Base-by-base conservation (phyloP, 805 yeast genomes). In the Cyberlindnera mrakii region DNA sequence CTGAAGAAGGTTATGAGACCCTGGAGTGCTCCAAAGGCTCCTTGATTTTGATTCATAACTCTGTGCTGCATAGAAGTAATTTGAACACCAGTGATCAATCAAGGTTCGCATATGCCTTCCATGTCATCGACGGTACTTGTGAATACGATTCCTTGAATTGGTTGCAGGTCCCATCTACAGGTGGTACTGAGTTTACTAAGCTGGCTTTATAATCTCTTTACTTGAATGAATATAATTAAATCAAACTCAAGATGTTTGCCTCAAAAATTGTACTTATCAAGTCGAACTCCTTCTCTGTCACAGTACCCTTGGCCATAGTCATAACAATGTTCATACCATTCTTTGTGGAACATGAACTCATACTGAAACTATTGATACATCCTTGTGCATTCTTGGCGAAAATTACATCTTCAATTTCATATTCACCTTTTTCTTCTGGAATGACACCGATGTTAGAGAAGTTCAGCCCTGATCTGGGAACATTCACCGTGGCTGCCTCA, bases 41-140 rank as follows among this genome's bases (percentile, higher is more conserved):
- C 1, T 64, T 85, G 52, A 78, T 85, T 1, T 65, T 85, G 49
- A 85, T 85, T 40, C 81, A 85, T 57, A 82, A 84, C 50, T 68
- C 80, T 0, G 85, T 85, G 3, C 59, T 85, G 18, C 95, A 85
- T 58, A 80, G 82, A 60, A 80, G 88, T 4, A 85, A 78, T 50
- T 66, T 66, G 41, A 85, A 85, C 56, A 39, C 54, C 1, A 76
- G 85, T 11, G 50, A 51, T 5, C 68, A 67, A 44, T 79, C 87
- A 9, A 69, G 95, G 48, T 83, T 70, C 55, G 93, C 89, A 0
- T 85, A 84, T 61, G 82, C 93, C 0, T 85, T 85, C 63, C 95
- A 85, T 57, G 72, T 82, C 35, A 82, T 85, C 44, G 93, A 85
- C 41, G 91, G 91, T 2, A 61, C 48, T 2, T 66, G 75, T 11